Evolutionary conservation across 2,329 filamentous ascomycete species (phyloP), one percentile per base, ranked within the genome.

Genomic region (Pseudogymnoascus destructans): DNA sequence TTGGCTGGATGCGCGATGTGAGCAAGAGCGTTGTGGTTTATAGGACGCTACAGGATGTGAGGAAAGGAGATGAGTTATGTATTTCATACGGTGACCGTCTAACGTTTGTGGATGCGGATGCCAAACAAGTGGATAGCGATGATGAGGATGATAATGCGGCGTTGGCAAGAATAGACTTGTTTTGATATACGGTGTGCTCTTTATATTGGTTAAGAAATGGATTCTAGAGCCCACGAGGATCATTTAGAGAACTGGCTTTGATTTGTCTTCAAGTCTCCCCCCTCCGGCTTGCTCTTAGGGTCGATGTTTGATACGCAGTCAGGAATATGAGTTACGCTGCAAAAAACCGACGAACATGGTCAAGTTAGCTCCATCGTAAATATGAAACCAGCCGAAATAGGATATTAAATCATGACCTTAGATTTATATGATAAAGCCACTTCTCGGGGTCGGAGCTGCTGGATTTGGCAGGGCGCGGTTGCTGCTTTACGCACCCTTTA

Each of bases 61-160:
- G 65, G 15, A 65, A 68, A n/a, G 78, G 77, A 11, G 77, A 81
- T 65, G 79, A 81, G 64, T 67, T 81, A 11, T 80, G 78, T 70
- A 71, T 72, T 66, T 69, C 66, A 23, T 72, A 71, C 61, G 70
- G 70, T 23, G 61, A 64, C 46, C 60, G 65, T 35, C 65, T 72
- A 46, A 70, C 69, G 8, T 72, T 72, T 60, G 64, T 66, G 56
- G 69, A 72, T 62, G 64, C 64, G n/a, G 69, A 71, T 23, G 63
- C 62, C 54, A 62, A 64, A 10, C 55, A 56, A 13, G 36, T 57
- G 30, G 63, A 64, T 35, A 57, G 55, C 7, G 61, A 63, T 27
- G 59, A 57, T 35, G 65, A 66, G 17, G 66, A 68, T 59, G 66
- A 64, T 61, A 63, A 65, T 25, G 63, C 66, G 21, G 59, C 65